phyloP scores from a whole-genome alignment of 1,139 yeast species.

The Lodderomyces parapsilosis region DNA sequence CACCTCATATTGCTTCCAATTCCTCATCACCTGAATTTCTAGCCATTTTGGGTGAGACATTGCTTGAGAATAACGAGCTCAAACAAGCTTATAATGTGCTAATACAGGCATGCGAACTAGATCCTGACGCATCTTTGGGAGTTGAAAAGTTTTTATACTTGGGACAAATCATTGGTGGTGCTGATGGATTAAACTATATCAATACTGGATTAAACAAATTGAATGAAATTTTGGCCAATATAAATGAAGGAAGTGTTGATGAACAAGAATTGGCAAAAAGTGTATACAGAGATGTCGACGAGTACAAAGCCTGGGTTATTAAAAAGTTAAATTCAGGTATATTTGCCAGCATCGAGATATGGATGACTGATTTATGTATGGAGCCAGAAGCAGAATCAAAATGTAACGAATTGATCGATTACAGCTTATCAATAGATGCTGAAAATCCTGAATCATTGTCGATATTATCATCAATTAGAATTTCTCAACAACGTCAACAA shows the following conservation, averaged over 20 bases:
- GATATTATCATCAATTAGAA: conserved; percentile 80
- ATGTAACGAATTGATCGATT: conserved; percentile 72
- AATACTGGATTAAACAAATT: conserved; percentile 61
- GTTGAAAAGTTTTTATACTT: conserved; percentile 82
- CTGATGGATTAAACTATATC: conserved; percentile 66
- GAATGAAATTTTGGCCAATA: conserved; percentile 36
- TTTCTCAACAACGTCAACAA: conserved; percentile 74
- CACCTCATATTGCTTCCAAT: conserved; percentile 27
- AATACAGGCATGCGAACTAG: conserved; percentile 63
- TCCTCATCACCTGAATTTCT: conserved; percentile 33
- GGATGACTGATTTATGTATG: conserved; percentile 99
- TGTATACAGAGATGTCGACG: conserved; percentile 25
- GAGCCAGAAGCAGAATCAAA: conserved; percentile 80
- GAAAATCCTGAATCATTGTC: conserved; percentile 80
- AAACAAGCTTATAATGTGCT: conserved; percentile 73
- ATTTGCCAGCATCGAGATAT: conserved; percentile 86
- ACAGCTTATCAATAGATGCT: conserved; percentile 60
- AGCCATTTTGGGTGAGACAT: conserved; percentile 64
- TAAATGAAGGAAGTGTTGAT: conserved; percentile 7
- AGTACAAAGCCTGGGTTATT: conserved; percentile 36
- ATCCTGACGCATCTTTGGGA: conserved; percentile 63
- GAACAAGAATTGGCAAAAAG: conserved; percentile 12
- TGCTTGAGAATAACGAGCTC: conserved; percentile 74
- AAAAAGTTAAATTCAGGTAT: conserved; percentile 70
- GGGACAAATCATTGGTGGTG: conserved; percentile 89